These are phyloP conservation scores for Phaeosphaeriaceae sp. DNA, from an alignment of 2,329 filamentous ascomycete species.

Conservation along the genomic window DNA sequence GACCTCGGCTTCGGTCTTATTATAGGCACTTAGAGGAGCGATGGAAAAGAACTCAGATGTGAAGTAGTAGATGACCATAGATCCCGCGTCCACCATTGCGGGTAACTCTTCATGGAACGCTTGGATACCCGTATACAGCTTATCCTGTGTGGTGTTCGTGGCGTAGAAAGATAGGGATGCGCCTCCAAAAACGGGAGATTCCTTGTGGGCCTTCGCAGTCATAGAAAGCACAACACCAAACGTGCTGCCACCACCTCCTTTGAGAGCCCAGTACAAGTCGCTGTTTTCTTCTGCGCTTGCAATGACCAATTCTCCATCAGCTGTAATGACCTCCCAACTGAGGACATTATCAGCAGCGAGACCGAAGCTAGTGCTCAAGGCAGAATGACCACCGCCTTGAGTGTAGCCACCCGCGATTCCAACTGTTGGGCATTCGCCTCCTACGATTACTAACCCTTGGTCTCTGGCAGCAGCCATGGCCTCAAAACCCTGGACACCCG, in stretches of 20 bases:
- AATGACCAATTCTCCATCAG: conserved; percentile 23
- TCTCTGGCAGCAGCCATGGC: conserved; percentile 25
- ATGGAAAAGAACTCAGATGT: too few relatives aligned
- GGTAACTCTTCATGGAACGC: too few relatives aligned
- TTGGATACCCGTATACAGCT: conserved; percentile 19
- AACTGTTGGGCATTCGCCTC: conserved; percentile 50
- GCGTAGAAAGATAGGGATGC: conserved; percentile 20
- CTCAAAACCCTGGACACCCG: conserved; percentile 34
- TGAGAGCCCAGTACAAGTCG: conserved; percentile 38
- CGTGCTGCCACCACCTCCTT: conserved; percentile 35
- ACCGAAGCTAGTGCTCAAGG: conserved; percentile 54
- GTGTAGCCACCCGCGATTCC: conserved; percentile 49
- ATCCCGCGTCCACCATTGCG: too few relatives aligned
- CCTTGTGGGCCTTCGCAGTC: conserved; percentile 28
- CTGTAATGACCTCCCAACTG: conserved; percentile 31
- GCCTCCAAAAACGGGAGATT: conserved; percentile 17
- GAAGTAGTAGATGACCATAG: too few relatives aligned
- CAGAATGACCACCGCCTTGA: conserved; percentile 59
- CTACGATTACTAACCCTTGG: conserved; percentile 22
- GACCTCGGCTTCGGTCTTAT: too few relatives aligned
- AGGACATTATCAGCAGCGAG: conserved; percentile 34
- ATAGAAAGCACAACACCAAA: conserved; percentile 33
- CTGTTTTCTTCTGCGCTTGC: conserved; percentile 22
- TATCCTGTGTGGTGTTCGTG: conserved; percentile 16
- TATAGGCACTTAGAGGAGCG: too few relatives aligned